Percentiles rank a stretch among this genome's conserved stretches.
phyloP scores from a whole-genome alignment of 2,329 filamentous ascomycete species.

The Emydomyces testavorans region DNA sequence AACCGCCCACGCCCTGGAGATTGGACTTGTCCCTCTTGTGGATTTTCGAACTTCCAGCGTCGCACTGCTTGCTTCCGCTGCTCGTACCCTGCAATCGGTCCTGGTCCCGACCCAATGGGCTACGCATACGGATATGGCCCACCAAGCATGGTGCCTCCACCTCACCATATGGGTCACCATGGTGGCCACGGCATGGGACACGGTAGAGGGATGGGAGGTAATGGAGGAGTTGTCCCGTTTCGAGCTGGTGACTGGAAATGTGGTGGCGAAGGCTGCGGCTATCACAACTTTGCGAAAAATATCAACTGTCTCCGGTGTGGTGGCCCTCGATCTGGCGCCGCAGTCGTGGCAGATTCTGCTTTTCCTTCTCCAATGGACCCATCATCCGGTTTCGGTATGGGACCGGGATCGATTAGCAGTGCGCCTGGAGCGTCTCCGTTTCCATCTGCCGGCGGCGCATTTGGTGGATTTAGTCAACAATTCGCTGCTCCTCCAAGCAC shows the following conservation, averaged over 20 bases:
- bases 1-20: constrained; percentile 94
- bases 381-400: constrained; percentile 72
- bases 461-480: constrained; percentile 61
- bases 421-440: constrained; percentile 65
- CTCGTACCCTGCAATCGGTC: constrained; percentile 90
- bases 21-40: constrained; percentile 97
- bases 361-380: constrained; percentile 86
- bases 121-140: constrained; percentile 50
- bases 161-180: constrained; percentile 59
- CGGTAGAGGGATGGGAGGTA: constrained; percentile 52
- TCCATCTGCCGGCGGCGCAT: constrained; percentile 55
- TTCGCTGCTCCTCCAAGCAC: constrained; percentile 77
- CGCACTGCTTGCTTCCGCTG: constrained; percentile 98
- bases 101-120: constrained; percentile 62
- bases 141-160: constrained; percentile 68
- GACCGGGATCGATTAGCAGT: constrained; percentile 73
- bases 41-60: constrained; percentile 98
- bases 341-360: constrained; percentile 85
- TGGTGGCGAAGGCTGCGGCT: constrained; percentile 89
- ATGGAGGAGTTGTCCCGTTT: constrained; percentile 85
- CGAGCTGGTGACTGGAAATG: constrained; percentile 98
- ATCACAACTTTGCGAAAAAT: constrained; percentile 99
- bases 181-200: constrained; percentile 45
- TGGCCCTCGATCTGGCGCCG: constrained; percentile 83
- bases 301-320: constrained; percentile 94